Base-by-base conservation (phyloP, 177 flowering plant genomes). In the Vitis hybrid region DNA sequence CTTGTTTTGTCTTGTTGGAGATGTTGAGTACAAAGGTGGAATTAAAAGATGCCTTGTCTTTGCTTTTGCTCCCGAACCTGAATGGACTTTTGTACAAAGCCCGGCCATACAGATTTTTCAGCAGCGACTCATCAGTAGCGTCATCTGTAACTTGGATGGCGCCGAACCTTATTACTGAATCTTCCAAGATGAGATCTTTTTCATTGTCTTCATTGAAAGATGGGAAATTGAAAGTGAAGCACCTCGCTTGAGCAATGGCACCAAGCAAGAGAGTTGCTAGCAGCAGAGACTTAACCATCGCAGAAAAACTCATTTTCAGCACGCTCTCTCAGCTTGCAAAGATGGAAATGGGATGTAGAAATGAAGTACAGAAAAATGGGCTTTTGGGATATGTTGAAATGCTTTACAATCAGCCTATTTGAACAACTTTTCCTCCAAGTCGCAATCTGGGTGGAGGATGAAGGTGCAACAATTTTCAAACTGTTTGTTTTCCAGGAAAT, bases 11-110 rank as follows among this genome's bases (percentile, higher is more conserved):
- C 19, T 15, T 26, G n/a, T 74, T 70, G 0, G 3, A 3, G 73
- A 89, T 82, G 51, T 85, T 83, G 67, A 89, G 69, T 0, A 63
- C 68, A 61, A 89, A 89, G 21, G 85, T 83, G 12, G 92, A 55
- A 52, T 79, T 82, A 70, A 89, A 89, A 18, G 86, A 74, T 0
- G 90, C 84, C 10, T 6, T 11, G 67, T 62, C 65, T 18, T 56
- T 62, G 14, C 55, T 34, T 21, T 45, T 52, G 60, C 68, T 80
- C 86, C 87, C 83, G n/a, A 87, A 67, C 63, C 71, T 74, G 72
- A 89, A 77, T 14, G 19, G 74, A 11, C 45, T 17, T 2, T 23
- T 5, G 75, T 75, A 69, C 1, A 78, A 15, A 5, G 56, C 65
- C 1, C 83, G 56, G 15, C 83, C 83, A 4, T 74, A 65, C 3